Base-by-base conservation (phyloP, 2,329 filamentous ascomycete species). In the Aureobasidium namibiae region DNA sequence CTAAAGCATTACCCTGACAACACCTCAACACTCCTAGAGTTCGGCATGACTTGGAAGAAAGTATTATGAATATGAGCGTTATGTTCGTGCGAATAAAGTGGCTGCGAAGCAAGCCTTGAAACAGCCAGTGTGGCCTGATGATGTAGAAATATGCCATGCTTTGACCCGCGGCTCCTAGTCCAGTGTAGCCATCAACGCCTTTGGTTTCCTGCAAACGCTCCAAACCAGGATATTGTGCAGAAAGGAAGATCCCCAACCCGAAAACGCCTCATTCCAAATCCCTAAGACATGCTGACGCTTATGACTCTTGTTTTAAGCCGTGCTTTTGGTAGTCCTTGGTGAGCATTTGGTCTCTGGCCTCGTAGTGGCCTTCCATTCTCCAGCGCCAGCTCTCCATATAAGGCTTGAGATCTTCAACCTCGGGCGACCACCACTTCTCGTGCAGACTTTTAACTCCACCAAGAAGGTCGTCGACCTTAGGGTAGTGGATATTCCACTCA, bases 401-500 rank as follows among this genome's bases (percentile, higher is more conserved):
- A 18, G 67, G 66, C 23, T 61, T 63, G 33, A 76, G 65, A 54
- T 69, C 67, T 42, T 67, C 61, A 38, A 70, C 65, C 26, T 64
- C 68, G 1, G 68, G 70, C 39, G 66, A 62, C 73, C 73, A 75
- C 69, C 70, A 75, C 64, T 75, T 75, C 61, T 71, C 72, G 45
- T 75, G 73, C 49, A 74, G 62, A 56, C 67, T 71, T 36, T 65
- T 65, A 10, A 74, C 64, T 0, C 73, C 73, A 31, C 69, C 67
- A 11, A 70, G 64, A 31, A 74, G 60, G 56, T 75, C 73, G 26
- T 66, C 65, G 50, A 71, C 66, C 14, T 64, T 73, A 0, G 70
- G 68, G 44, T 68, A 71, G 46, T 72, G 68, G 11, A 73, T 68
- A 54, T 75, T 75, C 72, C 72, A 75, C 9, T 65, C 69, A 16